These are phyloP conservation scores for Tuber aestivum DNA, from an alignment of 495 filamentous ascomycete genomes.

Conservation along the genomic window DNA sequence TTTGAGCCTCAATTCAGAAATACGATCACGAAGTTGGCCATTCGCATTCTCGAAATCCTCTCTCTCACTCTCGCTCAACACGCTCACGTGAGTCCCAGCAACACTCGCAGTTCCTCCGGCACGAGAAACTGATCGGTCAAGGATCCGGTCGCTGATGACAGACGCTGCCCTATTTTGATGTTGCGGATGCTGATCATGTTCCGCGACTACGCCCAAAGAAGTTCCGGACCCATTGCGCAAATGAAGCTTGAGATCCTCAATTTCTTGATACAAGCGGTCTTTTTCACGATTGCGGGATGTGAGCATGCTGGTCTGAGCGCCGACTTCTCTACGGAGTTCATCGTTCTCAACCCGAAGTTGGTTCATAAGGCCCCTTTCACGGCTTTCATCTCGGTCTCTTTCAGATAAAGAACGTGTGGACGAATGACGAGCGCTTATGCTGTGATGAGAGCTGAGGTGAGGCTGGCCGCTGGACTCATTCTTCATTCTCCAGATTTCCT, in stretches of 20 bases:
- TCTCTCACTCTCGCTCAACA: conserved; percentile 69
- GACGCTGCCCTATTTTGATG: conserved; percentile 22
- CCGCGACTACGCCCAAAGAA: conserved; percentile 20
- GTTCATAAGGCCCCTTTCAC: conserved; percentile 49
- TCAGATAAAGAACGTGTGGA: conserved; percentile 61
- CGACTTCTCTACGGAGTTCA: conserved; percentile 82
- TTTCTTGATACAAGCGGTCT: conserved; percentile 90
- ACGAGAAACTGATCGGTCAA: conserved; percentile 86
- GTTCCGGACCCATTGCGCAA: conserved; percentile 57
- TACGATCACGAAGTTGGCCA: conserved; percentile 75
- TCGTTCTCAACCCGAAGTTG: conserved; percentile 87
- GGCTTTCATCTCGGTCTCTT: conserved; percentile 50
- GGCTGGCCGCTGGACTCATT: conserved; percentile 51
- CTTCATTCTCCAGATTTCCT: conserved; percentile 71
- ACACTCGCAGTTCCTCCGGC: conserved; percentile 55
- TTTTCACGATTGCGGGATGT: conserved; percentile 93
- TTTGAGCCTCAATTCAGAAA: conserved; percentile 74
- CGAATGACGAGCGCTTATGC: conserved; percentile 56
- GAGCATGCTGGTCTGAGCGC: conserved; percentile 95
- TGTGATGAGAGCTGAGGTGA: conserved; percentile 55
- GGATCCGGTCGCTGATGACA: conserved; percentile 62
- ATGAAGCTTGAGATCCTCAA: conserved; percentile 87
- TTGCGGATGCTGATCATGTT: conserved; percentile 1
- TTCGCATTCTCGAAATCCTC: conserved; percentile 80
- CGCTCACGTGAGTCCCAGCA: conserved; percentile 40